These are phyloP conservation scores for Xylaria palmicola DNA, from an alignment of 495 filamentous ascomycete genomes.

Conservation along the genomic window DNA sequence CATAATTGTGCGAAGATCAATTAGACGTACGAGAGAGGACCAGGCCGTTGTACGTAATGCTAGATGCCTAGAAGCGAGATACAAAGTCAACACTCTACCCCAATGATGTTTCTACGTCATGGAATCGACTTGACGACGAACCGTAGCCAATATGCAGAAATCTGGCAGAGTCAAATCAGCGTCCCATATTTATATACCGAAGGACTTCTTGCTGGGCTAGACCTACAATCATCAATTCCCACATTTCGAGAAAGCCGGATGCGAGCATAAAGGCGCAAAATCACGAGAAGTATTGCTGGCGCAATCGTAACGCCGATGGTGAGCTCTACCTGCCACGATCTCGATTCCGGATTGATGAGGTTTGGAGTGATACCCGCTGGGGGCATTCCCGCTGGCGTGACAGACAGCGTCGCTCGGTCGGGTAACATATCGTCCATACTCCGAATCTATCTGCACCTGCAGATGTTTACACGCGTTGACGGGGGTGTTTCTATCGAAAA, in stretches of 20 bases:
- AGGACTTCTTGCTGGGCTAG: neutral
- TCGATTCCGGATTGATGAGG: slow-evolving; percentile 22
- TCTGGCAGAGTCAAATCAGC: slow-evolving; percentile 7
- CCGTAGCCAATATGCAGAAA: slow-evolving; percentile 19
- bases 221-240: slow-evolving; percentile 33
- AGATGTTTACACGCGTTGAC: no score
- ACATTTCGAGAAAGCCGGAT: slow-evolving; percentile 26
- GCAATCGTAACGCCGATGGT: slow-evolving; percentile 20
- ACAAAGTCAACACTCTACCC: neutral
- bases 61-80: slow-evolving; percentile 10
- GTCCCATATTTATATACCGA: neutral
- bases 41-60: slow-evolving; percentile 15
- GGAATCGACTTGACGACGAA: neutral
- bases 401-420: slow-evolving; percentile 12
- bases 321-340: slow-evolving; percentile 21
- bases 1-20: neutral
- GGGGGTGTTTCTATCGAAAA: neutral
- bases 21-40: slow-evolving; percentile 16
- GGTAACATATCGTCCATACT: neutral
- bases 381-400: slow-evolving; percentile 13
- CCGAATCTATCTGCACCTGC: neutral
- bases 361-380: slow-evolving; percentile 24
- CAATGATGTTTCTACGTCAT: neutral
- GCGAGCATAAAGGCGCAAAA: slow-evolving; percentile 24
- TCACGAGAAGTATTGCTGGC: slow-evolving; percentile 18